phyloP scores from a whole-genome alignment of 257 asterid genomes.

The Rehmannia glutinosa region DNA sequence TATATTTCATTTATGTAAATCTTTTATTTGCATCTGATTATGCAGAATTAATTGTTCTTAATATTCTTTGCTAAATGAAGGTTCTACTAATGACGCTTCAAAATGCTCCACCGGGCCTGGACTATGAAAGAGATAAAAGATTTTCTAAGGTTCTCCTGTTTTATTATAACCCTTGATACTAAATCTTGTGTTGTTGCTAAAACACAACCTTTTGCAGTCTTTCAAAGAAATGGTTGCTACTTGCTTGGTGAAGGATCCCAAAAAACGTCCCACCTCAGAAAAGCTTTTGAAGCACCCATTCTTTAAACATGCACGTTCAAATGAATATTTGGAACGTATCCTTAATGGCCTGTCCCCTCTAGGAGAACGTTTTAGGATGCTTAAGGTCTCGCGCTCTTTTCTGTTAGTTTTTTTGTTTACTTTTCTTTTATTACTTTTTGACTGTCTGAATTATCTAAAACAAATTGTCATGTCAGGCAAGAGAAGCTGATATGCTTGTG shows the following conservation, averaged over 20 bases:
- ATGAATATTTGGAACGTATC: slow-evolving; percentile 63
- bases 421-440: slow-evolving; percentile 7
- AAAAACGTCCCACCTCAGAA: slow-evolving; percentile 84
- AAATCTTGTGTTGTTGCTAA: slow-evolving; percentile 25
- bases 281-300: slow-evolving; percentile 85
- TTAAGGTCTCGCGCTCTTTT: slow-evolving; percentile 68
- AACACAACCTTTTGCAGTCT: slow-evolving; percentile 47
- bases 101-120: slow-evolving; percentile 97
- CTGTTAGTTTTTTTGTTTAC: slow-evolving; percentile 19
- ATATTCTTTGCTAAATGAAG: slow-evolving; percentile 37
- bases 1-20: background rate
- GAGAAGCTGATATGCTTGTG: slow-evolving; percentile 74
- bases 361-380: slow-evolving; percentile 88
- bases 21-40: slow-evolving; percentile 5
- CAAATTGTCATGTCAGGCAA: slow-evolving; percentile 47
- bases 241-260: slow-evolving; percentile 94
- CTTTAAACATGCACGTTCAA: slow-evolving; percentile 70
- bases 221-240: slow-evolving; percentile 89
- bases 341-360: slow-evolving; percentile 72
- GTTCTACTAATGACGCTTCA: slow-evolving; percentile 93
- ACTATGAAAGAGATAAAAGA: slow-evolving; percentile 86
- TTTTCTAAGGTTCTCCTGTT: slow-evolving; percentile 75
- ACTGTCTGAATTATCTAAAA: slow-evolving; percentile 2
- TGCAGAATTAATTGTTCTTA: slow-evolving; percentile 11
- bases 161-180: slow-evolving; percentile 8